phyloP scores from a whole-genome alignment of 176 grass and related monocot genomes.

The Urochloa ruziziensis region DNA sequence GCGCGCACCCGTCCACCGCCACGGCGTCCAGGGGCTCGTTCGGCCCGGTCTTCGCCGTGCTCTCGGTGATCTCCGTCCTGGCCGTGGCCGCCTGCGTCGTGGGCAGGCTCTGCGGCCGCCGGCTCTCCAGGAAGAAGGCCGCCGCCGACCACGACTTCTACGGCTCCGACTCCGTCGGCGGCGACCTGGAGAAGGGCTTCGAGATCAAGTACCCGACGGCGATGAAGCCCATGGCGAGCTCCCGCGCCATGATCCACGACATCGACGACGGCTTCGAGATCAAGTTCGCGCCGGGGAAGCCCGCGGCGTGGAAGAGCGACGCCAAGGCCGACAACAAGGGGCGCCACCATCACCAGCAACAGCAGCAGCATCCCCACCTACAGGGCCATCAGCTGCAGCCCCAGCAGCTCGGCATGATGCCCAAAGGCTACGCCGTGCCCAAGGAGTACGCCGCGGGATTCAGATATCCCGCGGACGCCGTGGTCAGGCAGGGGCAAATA shows the following conservation, averaged over 20 bases:
- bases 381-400: background rate
- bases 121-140: slow-evolving; percentile 37
- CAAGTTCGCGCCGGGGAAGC: slow-evolving; percentile 68
- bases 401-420: slow-evolving; percentile 7
- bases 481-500: slow-evolving; percentile 48
- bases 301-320: slow-evolving; percentile 59
- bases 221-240: slow-evolving; percentile 65
- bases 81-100: slow-evolving; percentile 63
- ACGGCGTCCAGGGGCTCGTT: slow-evolving; percentile 63
- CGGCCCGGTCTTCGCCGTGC: slow-evolving; percentile 62
- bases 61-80: slow-evolving; percentile 68
- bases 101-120: slow-evolving; percentile 63
- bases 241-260: slow-evolving; percentile 65
- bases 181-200: slow-evolving; percentile 71
- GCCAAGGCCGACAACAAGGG: slow-evolving; percentile 36
- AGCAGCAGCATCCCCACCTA: background rate
- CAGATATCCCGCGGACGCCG: slow-evolving; percentile 44
- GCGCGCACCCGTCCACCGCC: slow-evolving; percentile 23
- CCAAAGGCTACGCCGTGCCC: slow-evolving; percentile 44
- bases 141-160: slow-evolving; percentile 38
- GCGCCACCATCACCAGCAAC: slow-evolving; percentile 16
- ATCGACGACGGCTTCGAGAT: slow-evolving; percentile 78
- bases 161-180: slow-evolving; percentile 39
- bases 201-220: slow-evolving; percentile 51
- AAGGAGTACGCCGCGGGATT: slow-evolving; percentile 49